Evolutionary conservation across 495 filamentous ascomycete genomes (phyloP).

Genomic region (Barbatosphaeria neglecta): DNA sequence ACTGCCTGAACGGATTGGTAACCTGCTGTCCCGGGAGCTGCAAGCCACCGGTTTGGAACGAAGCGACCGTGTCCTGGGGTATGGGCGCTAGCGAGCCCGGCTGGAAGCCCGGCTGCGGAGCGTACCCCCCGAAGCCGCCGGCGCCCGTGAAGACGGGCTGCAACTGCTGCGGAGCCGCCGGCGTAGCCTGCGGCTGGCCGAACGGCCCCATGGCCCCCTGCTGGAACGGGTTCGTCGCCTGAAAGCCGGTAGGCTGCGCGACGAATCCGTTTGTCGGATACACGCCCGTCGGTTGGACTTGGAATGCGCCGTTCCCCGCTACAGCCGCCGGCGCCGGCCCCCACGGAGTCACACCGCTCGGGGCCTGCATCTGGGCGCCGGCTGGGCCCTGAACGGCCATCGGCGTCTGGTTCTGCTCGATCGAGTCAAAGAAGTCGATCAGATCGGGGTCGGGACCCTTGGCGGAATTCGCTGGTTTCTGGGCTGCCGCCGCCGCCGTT

Average conservation of each 20-base stretch:
- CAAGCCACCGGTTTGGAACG: conserved; percentile 36
- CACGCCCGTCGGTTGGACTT: conserved; percentile 12
- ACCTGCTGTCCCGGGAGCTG: conserved; percentile 45
- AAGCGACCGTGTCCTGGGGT: conserved; percentile 52
- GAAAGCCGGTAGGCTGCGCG: conserved; percentile 35
- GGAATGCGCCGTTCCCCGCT: conserved; percentile 15
- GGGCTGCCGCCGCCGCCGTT: conserved; percentile 6
- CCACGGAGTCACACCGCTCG: conserved; percentile 23
- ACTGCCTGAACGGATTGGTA: conserved; percentile 84
- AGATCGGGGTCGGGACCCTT: conserved; percentile 67
- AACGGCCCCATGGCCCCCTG: conserved; percentile 14
- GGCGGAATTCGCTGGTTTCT: conserved; percentile 17
- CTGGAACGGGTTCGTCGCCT: conserved; percentile 35
- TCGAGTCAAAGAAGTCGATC: conserved; percentile 98
- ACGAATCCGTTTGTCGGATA: conserved; percentile 43
- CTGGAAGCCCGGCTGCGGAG: conserved; percentile 50
- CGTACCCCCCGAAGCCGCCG: conserved; percentile 83
- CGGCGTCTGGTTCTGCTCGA: conserved; percentile 83
- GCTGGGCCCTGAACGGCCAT: conserved; percentile 41
- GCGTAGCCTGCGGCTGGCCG: conserved; percentile 34
- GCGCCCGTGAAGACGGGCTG: conserved; percentile 54
- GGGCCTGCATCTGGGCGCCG: conserved; percentile 13
- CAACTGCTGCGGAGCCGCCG: conserved; percentile 26
- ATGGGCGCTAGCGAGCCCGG: conserved; percentile 44
- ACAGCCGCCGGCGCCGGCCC: too few species aligned